phyloP scores from a whole-genome alignment of 1,139 yeast species.

The Geotrichum restrictum region DNA sequence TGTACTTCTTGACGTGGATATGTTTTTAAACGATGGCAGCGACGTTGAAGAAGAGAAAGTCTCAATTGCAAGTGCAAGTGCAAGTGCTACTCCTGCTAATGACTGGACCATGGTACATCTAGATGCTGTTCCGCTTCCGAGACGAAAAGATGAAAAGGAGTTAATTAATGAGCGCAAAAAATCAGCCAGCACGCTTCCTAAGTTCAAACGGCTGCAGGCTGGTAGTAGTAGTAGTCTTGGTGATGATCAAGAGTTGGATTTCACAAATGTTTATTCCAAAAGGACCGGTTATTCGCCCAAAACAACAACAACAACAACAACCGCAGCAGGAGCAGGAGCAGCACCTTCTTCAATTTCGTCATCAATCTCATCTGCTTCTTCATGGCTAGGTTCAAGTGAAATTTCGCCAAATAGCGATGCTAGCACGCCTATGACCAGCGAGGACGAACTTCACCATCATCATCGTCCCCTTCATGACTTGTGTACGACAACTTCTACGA shows the following conservation, averaged over 20 bases:
- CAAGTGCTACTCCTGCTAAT: no score
- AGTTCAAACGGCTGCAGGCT: conserved; percentile 2
- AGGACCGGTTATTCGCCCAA: no score
- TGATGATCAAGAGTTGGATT: not conserved
- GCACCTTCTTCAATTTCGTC: not conserved
- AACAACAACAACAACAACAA: not conserved
- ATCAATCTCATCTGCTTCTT: not conserved
- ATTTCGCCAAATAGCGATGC: conserved; percentile 1
- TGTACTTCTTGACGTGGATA: not conserved
- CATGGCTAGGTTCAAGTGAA: conserved; percentile 2
- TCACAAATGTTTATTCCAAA: not conserved
- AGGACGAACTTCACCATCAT: not conserved
- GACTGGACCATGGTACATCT: not conserved
- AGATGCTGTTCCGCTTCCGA: conserved; percentile 4
- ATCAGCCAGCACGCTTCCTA: not conserved
- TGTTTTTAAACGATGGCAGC: not conserved
- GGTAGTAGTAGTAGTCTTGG: no score
- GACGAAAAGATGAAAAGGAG: not conserved
- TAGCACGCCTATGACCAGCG: conserved; percentile 7
- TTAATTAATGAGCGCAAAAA: no score
- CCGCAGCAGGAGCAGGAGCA: not conserved
- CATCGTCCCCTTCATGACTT: not conserved
- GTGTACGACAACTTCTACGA: not conserved
- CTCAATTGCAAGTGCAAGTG: no score
- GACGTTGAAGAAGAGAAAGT: not conserved